Percentiles rank a stretch among this genome's conserved stretches.
phyloP scores from a whole-genome alignment of 176 grass and related monocot genomes.

The Themeda triandra region DNA sequence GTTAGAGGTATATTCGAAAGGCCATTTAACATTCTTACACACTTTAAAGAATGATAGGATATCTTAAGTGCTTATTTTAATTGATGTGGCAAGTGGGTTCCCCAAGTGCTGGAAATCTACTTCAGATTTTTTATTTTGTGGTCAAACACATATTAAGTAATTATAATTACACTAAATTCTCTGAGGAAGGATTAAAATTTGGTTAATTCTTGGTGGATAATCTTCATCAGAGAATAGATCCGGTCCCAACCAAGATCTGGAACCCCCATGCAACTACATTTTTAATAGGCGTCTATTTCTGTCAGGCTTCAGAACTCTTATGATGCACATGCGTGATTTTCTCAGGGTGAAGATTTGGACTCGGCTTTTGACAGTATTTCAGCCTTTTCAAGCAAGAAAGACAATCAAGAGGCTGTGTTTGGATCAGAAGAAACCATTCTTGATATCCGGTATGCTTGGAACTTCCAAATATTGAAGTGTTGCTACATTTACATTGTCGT shows the following conservation, averaged over 20 bases:
- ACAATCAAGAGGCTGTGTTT: conserved; percentile 90
- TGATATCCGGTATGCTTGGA: conserved; percentile 75
- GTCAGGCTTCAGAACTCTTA: conserved; percentile 17
- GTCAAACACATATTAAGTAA: conserved; percentile 1
- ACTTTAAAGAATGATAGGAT: background rate
- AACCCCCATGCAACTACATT: background rate
- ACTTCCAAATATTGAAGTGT: conserved; percentile 14
- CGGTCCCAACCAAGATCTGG: background rate
- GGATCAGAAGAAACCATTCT: conserved; percentile 84
- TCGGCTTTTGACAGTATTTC: conserved; percentile 99
- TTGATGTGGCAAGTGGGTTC: background rate
- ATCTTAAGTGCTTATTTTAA: background rate
- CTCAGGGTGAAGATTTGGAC: conserved; percentile 92
- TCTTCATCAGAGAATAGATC: background rate
- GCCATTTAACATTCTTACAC: background rate
- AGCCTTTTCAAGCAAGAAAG: conserved; percentile 84
- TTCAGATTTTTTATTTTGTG: background rate
- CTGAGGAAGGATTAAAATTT: background rate
- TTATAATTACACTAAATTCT: background rate
- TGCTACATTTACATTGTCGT: conserved; percentile 3
- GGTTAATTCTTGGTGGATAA: background rate
- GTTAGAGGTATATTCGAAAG: conserved; percentile 63
- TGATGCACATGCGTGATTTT: background rate
- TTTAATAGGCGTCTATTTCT: background rate
- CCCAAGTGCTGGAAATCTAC: background rate